Base-by-base conservation (phyloP, 2,329 filamentous ascomycete species). In the Microascus cirrosus region DNA sequence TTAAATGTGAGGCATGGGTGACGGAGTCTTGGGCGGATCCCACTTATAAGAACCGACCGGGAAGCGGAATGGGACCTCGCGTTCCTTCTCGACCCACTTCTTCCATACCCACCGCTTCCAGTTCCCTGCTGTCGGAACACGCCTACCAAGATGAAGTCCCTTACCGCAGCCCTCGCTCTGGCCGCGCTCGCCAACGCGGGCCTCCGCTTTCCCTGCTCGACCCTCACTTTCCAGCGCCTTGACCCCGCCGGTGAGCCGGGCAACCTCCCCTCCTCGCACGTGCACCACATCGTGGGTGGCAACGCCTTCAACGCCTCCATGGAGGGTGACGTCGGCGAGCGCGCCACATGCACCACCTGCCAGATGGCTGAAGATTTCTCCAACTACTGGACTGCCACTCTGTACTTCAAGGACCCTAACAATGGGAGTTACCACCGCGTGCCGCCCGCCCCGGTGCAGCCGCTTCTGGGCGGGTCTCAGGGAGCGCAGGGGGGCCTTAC, bases 261-360 rank as follows among this genome's bases (percentile, higher is more conserved):
- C 2, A 59, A 59, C 2, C 74, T 78, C 32, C 78, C 81, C 3
- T 76, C 80, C 4, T 68, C 70, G 22, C 82, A 85, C 71, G 73
- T 83, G 12, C 83, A 85, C 65, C 81, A 79, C 51, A 78, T 85
- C 60, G 76, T 81, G 57, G 82, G 84, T 63, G 75, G 74, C 5
- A 56, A 77, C 61, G 73, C 74, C 5, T 77, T 77, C 68, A 76
- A 76, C 58, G 66, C 69, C 1, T 68, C 73, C 2, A 77, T 77
- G 74, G 65, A 68, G 15, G 60, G 62, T 4, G 60, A 64, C n/a
- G 59, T 64, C 10, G 58, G 54, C 22, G 59, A 58, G 15, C 56
- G 32, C 22, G 56, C 54, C 11, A 58, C 39, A 18, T 61, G 60
- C 51, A 61, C 60, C 8, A 61, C 60, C 4, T 61, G 60, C 59